Conservation (phyloP, 257 asterid genomes). For the Oldenlandia corymbosa region DNA sequence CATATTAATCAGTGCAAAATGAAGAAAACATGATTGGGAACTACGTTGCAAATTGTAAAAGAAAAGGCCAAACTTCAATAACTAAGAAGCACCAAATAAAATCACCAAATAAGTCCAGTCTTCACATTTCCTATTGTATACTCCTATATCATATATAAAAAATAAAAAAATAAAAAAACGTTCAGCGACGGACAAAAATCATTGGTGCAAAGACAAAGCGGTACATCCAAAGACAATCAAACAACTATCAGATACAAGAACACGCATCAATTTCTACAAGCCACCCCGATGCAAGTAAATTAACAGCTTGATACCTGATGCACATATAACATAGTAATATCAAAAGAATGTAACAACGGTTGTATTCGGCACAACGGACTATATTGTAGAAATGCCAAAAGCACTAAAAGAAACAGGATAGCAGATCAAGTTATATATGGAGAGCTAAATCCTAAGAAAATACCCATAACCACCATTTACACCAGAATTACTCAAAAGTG, state of each 20-base stretch:
- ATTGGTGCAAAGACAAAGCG: not conserved
- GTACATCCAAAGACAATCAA: not conserved
- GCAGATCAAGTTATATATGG: too few relatives aligned
- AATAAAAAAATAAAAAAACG: too few relatives aligned
- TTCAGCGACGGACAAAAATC: not conserved
- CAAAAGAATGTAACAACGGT: too few relatives aligned
- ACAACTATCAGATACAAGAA: too few relatives aligned
- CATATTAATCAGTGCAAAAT: not conserved
- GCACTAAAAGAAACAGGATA: too few relatives aligned
- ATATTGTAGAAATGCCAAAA: not conserved
- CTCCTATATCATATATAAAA: not conserved
- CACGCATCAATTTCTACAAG: not conserved
- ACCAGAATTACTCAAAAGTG: constrained; percentile 5
- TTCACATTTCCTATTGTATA: too few relatives aligned
- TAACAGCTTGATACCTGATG: not conserved
- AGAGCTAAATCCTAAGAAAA: too few relatives aligned
- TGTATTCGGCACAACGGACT: too few relatives aligned
- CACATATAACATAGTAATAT: too few relatives aligned
- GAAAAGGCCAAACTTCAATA: not conserved
- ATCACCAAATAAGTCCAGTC: not conserved
- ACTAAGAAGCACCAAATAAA: not conserved
- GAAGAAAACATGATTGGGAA: not conserved
- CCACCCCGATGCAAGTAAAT: not conserved
- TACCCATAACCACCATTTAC: not conserved
- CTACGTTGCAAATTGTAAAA: not conserved